Base-by-base conservation (phyloP, 306 rosid genomes). In the Vicia sativa region DNA sequence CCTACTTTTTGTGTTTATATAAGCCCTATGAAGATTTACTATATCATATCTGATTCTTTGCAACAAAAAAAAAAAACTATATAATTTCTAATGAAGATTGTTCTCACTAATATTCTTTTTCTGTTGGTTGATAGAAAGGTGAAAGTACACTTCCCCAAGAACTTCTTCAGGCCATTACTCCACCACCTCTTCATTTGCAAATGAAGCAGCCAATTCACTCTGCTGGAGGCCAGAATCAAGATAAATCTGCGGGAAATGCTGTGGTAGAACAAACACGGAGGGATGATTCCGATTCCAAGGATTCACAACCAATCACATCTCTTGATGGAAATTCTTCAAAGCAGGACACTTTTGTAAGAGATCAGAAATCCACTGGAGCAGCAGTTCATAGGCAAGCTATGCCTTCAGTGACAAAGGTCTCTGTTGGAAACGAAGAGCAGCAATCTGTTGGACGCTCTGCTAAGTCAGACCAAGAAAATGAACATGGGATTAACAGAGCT, bases 131-230 rank as follows among this genome's bases (percentile, higher is more conserved):
- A 56, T 80, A 93, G 98, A 93, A 88, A 88, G 98, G 96, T 76
- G 98, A 90, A 78, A 83, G 89, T 59, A 76, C 87, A 21, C 95
- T 93, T 1, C 98, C 98, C 9, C 97, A 90, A 79, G 98, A 93
- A 77, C 97, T 93, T 77, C 90, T 93, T 59, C 85, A 75, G 68
- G 88, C 98, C 70, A 90, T 93, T 69, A 78, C 50, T 78, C 98
- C 98, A 38, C 97, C 97, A 13, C 90, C 97, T 16, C 93, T 93
- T 61, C 97, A 90, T 73, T 59, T 77, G 75, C 96, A 82, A 62
- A 74, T 57, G 71, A 95, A 75, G 80, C 92, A 84, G 88, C 86
- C 84, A 62, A 67, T 49, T 81, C 76, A 70, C 67, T 80, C 91
- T 38, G 61, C 79, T 6, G 96, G 87, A 58, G 86, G 83, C 76